These are phyloP conservation scores for Wickerhamomyces bisporus DNA, from an alignment of 805 yeast species.

Conservation along the genomic window DNA sequence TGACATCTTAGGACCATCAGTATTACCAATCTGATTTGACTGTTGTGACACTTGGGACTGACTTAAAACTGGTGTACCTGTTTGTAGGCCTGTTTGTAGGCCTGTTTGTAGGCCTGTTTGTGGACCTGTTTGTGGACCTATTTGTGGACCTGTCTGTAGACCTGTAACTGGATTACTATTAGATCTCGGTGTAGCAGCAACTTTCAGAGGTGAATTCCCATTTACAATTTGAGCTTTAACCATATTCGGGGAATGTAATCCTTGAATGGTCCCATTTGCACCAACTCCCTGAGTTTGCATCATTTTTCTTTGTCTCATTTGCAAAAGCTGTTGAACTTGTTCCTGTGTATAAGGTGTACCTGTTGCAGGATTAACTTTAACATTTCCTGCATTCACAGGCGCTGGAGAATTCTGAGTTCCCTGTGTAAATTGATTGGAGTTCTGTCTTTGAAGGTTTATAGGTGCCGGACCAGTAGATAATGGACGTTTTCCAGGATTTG, in stretches of 20 bases:
- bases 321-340: conserved; percentile 54
- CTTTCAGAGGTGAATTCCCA: background rate
- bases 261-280: conserved; percentile 12
- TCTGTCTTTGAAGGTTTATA: conserved; percentile 5
- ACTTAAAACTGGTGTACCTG: conserved; percentile 9
- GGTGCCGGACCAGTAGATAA: conserved; percentile 13
- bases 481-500: conserved; percentile 9
- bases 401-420: background rate
- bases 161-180: conserved; percentile 20
- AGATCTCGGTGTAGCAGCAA: conserved; percentile 10
- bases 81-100: conserved; percentile 10
- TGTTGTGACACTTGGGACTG: conserved; percentile 3
- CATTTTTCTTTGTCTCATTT: conserved; percentile 27
- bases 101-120: conserved; percentile 11
- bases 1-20: conserved; percentile 13
- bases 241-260: conserved; percentile 15
- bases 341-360: conserved; percentile 57
- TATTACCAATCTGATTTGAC: background rate
- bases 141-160: too few species aligned
- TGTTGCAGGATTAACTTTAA: conserved; percentile 26
- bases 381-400: background rate
- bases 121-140: conserved; percentile 9
- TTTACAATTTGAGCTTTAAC: conserved; percentile 5
- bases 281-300: conserved; percentile 11
- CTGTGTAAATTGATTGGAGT: conserved; percentile 1